Evolutionary conservation across 2,329 filamentous ascomycete genomes (phyloP).

Genomic region (Zasmidium cellare): DNA sequence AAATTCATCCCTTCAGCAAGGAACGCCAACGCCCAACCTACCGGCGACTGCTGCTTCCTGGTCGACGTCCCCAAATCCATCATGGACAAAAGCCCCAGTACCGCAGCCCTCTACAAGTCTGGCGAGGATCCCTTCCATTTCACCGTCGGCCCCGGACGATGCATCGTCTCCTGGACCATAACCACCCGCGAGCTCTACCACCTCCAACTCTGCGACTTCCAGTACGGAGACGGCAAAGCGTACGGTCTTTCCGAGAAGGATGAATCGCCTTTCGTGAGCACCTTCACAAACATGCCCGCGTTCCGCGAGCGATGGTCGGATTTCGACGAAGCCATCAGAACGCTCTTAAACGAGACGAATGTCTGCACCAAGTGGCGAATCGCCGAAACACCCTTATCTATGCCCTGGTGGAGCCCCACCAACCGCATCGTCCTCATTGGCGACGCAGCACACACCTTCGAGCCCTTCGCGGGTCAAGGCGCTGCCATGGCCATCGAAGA

Average conservation of each 20-base stretch:
- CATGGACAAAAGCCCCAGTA: not conserved
- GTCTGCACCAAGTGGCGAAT: constrained; percentile 7
- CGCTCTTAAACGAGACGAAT: not conserved
- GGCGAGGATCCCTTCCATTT: not conserved
- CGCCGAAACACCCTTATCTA: not conserved
- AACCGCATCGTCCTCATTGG: constrained; percentile 4
- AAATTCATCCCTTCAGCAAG: not conserved
- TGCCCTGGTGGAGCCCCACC: not conserved
- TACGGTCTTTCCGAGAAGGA: not conserved
- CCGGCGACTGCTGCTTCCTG: not conserved
- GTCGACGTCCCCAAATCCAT: not conserved
- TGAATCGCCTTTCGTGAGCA: not conserved
- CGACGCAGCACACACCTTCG: constrained; percentile 9
- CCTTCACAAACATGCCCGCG: not conserved
- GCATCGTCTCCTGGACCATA: not conserved
- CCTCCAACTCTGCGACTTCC: not conserved
- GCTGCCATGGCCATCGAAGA: constrained; percentile 1
- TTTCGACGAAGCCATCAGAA: not conserved
- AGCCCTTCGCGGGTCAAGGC: not conserved
- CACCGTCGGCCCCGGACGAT: not conserved
- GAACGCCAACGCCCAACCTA: not conserved
- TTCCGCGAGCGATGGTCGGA: not conserved
- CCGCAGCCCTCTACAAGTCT: not conserved
- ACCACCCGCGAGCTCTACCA: constrained; percentile 3
- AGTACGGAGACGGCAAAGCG: not conserved